These are phyloP conservation scores for Rhodamnia rubescens DNA, from an alignment of 345 rosid genomes.

Conservation along the genomic window DNA sequence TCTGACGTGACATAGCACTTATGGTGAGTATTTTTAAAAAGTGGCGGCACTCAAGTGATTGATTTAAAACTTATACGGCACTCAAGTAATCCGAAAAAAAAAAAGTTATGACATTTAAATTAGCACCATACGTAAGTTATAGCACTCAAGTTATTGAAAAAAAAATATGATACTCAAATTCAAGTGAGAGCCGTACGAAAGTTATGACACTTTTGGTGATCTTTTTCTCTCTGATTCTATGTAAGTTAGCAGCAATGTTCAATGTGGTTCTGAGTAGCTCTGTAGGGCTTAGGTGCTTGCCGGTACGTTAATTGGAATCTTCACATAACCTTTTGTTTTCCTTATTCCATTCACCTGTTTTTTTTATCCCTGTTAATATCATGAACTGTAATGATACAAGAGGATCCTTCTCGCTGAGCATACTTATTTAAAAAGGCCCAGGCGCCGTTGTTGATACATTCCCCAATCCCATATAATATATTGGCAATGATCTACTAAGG, in stretches of 20 bases:
- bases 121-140: too few relatives aligned
- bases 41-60: too few relatives aligned
- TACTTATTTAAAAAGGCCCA: fast-evolving
- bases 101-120: too few relatives aligned
- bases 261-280: not conserved
- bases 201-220: too few relatives aligned
- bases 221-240: not conserved
- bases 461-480: not conserved
- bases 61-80: too few relatives aligned
- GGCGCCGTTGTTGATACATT: not conserved
- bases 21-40: too few relatives aligned
- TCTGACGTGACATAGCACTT: too few relatives aligned
- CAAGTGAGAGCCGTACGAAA: too few relatives aligned
- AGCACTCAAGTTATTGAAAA: too few relatives aligned
- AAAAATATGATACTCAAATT: too few relatives aligned
- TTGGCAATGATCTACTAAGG: not conserved
- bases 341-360: not conserved
- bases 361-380: not conserved
- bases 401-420: not conserved
- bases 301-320: not conserved
- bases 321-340: not conserved
- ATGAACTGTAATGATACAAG: not conserved
- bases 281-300: not conserved
- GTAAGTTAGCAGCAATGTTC: not conserved
- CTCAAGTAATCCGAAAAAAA: too few relatives aligned